phyloP scores from a whole-genome alignment of 2,329 filamentous ascomycete species.

The Anthostomella pinea region DNA sequence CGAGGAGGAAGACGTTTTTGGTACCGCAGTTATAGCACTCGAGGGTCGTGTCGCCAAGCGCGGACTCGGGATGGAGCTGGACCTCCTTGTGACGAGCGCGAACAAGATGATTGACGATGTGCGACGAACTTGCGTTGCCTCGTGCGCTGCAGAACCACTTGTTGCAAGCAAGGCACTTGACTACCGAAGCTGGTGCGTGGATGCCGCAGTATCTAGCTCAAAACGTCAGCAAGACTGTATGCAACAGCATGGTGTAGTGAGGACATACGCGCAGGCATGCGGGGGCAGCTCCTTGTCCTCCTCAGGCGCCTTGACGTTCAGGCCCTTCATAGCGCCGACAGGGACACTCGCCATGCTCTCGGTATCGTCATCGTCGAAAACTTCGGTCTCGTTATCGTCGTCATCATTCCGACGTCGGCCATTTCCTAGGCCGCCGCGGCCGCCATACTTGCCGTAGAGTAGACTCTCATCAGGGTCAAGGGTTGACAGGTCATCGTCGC shows the following conservation, averaged over 20 bases:
- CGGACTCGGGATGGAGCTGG: slow-evolving; percentile 88
- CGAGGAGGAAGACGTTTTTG: slow-evolving; percentile 97
- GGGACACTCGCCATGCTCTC: slow-evolving; percentile 76
- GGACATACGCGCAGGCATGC: slow-evolving; percentile 89
- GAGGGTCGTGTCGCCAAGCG: slow-evolving; percentile 90
- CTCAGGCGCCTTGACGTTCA: slow-evolving; percentile 56
- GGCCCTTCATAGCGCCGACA: slow-evolving; percentile 69
- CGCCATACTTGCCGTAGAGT: slow-evolving; percentile 67
- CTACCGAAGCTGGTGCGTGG: slow-evolving; percentile 90
- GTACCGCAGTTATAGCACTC: slow-evolving; percentile 99
- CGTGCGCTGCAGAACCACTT: slow-evolving; percentile 99
- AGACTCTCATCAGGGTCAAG: slow-evolving; percentile 78
- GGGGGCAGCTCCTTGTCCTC: slow-evolving; percentile 88
- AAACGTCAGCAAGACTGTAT: slow-evolving; percentile 27
- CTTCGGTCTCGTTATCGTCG: slow-evolving; percentile 85
- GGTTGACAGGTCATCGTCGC: slow-evolving; percentile 69
- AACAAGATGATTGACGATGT: slow-evolving; percentile 97
- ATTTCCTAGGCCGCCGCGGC: slow-evolving; percentile 49
- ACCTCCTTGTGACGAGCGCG: slow-evolving; percentile 98
- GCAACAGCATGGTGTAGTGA: slow-evolving; percentile 4
- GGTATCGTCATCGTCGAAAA: slow-evolving; percentile 77
- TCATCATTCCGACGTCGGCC: slow-evolving; percentile 69
- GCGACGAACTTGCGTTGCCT: slow-evolving; percentile 92
- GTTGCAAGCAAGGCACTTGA: slow-evolving; percentile 91
- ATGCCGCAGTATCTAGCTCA: slow-evolving; percentile 84